phyloP scores from a whole-genome alignment of 495 filamentous ascomycete genomes.

The Penicillium paxilli region DNA sequence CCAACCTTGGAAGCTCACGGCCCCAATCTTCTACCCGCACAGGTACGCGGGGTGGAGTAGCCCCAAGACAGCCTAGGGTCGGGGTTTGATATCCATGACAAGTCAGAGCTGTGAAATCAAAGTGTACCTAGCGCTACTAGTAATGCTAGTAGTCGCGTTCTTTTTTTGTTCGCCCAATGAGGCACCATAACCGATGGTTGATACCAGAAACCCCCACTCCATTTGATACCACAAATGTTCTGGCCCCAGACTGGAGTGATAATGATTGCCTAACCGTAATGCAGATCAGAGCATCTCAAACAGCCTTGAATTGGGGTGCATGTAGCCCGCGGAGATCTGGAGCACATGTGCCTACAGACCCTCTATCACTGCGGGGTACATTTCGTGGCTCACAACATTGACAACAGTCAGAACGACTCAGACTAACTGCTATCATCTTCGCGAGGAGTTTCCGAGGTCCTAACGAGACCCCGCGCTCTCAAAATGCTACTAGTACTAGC shows the following conservation, averaged over 20 bases:
- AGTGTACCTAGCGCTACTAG: not conserved
- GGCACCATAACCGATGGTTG: not conserved
- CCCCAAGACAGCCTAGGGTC: not conserved
- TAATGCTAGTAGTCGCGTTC: not conserved
- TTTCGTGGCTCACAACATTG: no score
- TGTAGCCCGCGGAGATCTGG: conserved; percentile 8
- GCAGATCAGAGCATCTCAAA: not conserved
- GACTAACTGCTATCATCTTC: not conserved
- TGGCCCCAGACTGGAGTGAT: not conserved
- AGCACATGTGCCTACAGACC: conserved; percentile 7
- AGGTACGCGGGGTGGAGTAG: conserved; percentile 6
- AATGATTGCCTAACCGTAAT: not conserved
- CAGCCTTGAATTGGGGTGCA: no score
- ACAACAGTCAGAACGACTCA: no score
- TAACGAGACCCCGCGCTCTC: conserved; percentile 5
- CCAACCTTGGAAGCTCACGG: not conserved
- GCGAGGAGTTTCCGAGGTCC: not conserved
- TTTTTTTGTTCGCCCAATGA: not conserved
- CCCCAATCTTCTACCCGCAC: conserved; percentile 20
- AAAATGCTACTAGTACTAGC: no score
- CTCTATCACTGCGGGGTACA: conserved; percentile 26
- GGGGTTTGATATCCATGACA: not conserved
- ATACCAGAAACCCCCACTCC: not conserved
- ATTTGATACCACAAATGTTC: conserved; percentile 1
- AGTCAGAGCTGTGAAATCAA: not conserved